These are phyloP conservation scores for Cairneyella variabilis DNA, from an alignment of 495 filamentous ascomycete species.

Conservation along the genomic window DNA sequence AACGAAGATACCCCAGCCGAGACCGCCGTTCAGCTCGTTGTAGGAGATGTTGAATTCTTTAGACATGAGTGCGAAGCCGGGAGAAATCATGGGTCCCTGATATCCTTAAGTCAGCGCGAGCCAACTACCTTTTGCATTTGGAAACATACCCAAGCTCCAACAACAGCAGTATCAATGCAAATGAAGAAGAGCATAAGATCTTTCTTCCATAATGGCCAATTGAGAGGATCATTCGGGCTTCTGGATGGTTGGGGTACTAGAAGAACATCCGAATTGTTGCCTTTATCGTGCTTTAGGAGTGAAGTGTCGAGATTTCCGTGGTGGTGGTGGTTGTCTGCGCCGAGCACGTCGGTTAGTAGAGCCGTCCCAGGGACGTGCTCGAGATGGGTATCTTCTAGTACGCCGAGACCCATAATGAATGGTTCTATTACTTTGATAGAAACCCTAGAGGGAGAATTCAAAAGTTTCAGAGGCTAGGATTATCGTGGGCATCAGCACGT, in stretches of 20 bases:
- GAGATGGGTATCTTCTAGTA: conserved; percentile 4
- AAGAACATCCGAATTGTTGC: conserved; percentile 28
- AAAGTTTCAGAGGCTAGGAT: too few species aligned
- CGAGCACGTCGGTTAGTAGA: background rate
- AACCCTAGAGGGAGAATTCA: too few species aligned
- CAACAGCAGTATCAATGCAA: conserved; percentile 45
- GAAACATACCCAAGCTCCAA: conserved; percentile 1
- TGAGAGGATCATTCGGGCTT: conserved; percentile 67
- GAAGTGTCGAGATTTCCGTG: conserved; percentile 5
- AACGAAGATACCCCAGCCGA: conserved; percentile 2
- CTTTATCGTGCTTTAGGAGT: background rate
- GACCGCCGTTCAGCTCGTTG: background rate
- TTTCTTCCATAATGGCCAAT: conserved; percentile 84
- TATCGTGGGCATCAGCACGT: too few species aligned
- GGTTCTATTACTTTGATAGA: too few species aligned
- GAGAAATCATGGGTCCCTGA: conserved; percentile 2
- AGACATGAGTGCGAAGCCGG: background rate
- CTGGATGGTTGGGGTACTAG: conserved; percentile 67
- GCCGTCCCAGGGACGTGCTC: conserved; percentile 6
- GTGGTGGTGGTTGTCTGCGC: conserved; percentile 1
- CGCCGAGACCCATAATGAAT: conserved; percentile 10
- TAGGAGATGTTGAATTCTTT: conserved; percentile 2
- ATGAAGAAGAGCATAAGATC: conserved; percentile 73
- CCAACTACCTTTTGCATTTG: background rate
- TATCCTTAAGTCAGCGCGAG: background rate